These are phyloP conservation scores for Bidens hawaiensis DNA, from an alignment of 140 eudicot species.

Conservation along the genomic window DNA sequence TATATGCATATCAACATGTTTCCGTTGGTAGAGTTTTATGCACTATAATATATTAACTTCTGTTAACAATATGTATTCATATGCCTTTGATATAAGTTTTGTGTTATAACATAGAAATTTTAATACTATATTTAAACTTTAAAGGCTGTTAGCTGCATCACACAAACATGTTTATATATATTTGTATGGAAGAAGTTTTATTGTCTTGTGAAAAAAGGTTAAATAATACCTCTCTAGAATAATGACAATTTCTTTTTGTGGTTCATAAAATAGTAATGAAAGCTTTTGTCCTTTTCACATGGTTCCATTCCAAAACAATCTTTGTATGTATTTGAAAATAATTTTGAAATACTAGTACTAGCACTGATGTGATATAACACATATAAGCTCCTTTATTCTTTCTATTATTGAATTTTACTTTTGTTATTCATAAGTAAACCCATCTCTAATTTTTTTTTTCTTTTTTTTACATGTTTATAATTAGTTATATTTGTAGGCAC, in stretches of 20 bases:
- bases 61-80: too few species aligned
- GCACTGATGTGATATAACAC: neutral
- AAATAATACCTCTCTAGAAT: neutral
- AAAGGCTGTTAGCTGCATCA: neutral
- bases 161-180: neutral
- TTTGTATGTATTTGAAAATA: neutral
- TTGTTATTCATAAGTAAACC: neutral
- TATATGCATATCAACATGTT: neutral
- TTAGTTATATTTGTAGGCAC: too few species aligned
- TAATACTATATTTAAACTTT: neutral
- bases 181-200: too few species aligned
- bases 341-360: neutral
- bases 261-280: neutral
- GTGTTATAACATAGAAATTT: neutral
- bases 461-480: too few species aligned
- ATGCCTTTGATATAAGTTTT: neutral
- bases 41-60: neutral
- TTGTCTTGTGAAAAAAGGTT: neutral
- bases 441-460: too few species aligned
- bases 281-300: neutral
- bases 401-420: neutral
- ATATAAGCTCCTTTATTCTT: neutral
- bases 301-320: neutral
- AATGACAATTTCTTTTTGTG: neutral
- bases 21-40: neutral